Base-by-base conservation (phyloP, 495 filamentous ascomycete species). In the Amniculicola lignicola region DNA sequence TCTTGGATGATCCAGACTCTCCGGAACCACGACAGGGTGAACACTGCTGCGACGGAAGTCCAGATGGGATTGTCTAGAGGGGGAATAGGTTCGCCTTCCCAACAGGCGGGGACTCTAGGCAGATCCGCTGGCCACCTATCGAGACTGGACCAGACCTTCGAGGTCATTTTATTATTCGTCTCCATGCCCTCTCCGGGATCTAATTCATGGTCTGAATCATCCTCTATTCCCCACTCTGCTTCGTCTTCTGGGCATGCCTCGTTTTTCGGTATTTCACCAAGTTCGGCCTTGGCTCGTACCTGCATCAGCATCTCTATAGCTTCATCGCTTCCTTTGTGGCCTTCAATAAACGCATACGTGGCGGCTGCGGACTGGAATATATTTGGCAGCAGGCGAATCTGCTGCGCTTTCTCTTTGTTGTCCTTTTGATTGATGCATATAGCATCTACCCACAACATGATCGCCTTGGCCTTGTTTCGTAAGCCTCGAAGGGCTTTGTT, bases 361-460 rank as follows among this genome's bases (percentile, higher is more conserved):
- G 29, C 16, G 7, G 47, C 21, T 21, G 47, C 47, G 4, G 2
- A 12, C 33, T 38, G 47, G 47, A 51, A 51, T 4, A 51, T 51
- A 22, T 39, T 9, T 35, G 47, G 47, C 3, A 51, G 22, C 6
- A 51, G 31, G 3, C 47, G 47, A 33, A 51, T 51, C 35, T 54
- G 50, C n/a, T 21, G 18, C 15, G 19, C 25, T 31, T 45, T 42
- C 38, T 54, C 50, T 18, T 15, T 18, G 9, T 6, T 10, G 22
- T 54, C 38, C 3, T 15, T 14, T 23, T 54, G 50, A 21, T 54
- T 54, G 40, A 54, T 54, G 19, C 50, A 54, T 4, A 54, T 33
- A n/a, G 38, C 23, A 25, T 54, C 50, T 15, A 54, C 50, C 50
- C 50, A 54, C 14, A 54, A 21, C n/a, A 45, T 31, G 5, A 54